Evolutionary conservation across 257 asterid genomes (phyloP).

Genomic region (Solanum lycopersicoides): DNA sequence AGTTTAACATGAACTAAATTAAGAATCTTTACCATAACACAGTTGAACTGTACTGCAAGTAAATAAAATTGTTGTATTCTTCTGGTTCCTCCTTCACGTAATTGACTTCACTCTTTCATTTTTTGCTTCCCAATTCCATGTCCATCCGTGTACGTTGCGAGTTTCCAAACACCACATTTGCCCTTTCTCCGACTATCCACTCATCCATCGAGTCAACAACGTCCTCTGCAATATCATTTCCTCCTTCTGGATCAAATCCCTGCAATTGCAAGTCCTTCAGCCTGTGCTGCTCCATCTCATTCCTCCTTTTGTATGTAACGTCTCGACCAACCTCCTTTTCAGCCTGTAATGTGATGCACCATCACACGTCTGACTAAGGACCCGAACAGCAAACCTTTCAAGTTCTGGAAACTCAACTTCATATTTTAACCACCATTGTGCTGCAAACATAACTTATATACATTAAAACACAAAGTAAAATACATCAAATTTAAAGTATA

Average conservation of each 20-base stretch:
- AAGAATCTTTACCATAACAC: no score
- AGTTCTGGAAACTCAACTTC: slow-evolving; percentile 38
- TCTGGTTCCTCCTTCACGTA: neutral
- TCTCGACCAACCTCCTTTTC: slow-evolving; percentile 28
- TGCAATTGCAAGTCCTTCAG: slow-evolving; percentile 20
- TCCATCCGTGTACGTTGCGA: slow-evolving; percentile 2
- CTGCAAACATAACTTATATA: slow-evolving; percentile 16
- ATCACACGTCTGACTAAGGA: slow-evolving; percentile 46
- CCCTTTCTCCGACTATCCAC: slow-evolving; percentile 10
- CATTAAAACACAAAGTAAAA: neutral
- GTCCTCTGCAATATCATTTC: neutral
- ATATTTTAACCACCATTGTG: slow-evolving; percentile 49
- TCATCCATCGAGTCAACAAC: slow-evolving; percentile 15
- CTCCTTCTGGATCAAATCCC: slow-evolving; percentile 9
- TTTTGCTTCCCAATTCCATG: neutral
- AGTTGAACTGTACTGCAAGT: no score
- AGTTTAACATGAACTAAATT: no score
- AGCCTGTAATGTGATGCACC: slow-evolving; percentile 46
- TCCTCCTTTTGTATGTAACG: slow-evolving; percentile 11
- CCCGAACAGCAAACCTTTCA: slow-evolving; percentile 37
- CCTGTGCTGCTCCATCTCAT: slow-evolving; percentile 14
- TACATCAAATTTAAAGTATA: no score
- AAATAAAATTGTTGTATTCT: neutral
- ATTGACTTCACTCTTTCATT: neutral
- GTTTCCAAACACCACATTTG: neutral